Evolutionary conservation across 1,139 yeast species (phyloP).

Genomic region (Geotrichum histeridarum): DNA sequence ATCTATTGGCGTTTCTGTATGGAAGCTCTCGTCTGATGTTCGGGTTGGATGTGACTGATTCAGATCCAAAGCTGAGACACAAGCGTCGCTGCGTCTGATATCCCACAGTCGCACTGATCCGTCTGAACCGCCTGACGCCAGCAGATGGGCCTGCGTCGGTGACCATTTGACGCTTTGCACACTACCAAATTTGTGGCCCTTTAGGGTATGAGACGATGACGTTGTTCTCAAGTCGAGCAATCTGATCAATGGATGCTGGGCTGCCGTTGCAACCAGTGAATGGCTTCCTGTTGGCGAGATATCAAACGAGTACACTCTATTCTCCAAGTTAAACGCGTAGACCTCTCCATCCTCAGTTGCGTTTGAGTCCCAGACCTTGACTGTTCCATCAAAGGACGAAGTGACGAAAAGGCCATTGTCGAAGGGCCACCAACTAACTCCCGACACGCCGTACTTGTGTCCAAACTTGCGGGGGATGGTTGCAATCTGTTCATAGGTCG

Average conservation of each 20-base stretch:
- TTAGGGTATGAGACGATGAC: conserved; percentile 63
- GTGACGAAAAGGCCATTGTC: conserved; percentile 85
- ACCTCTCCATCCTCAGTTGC: conserved; percentile 49
- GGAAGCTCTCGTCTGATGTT: conserved; percentile 14
- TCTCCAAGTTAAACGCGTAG: conserved; percentile 53
- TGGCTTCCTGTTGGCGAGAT: conserved; percentile 41
- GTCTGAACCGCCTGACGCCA: conserved; percentile 74
- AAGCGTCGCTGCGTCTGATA: conserved; percentile 60
- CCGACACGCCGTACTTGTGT: conserved; percentile 71
- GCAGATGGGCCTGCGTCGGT: conserved; percentile 54
- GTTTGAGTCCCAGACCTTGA: conserved; percentile 80
- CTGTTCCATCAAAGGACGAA: conserved; percentile 71
- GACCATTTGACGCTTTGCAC: conserved; percentile 72
- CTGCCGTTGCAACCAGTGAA: conserved; percentile 62
- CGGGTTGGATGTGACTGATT: conserved; percentile 27
- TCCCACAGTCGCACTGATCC: conserved; percentile 65
- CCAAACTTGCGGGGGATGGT: conserved; percentile 49
- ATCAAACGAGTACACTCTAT: conserved; percentile 40
- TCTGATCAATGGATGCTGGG: conserved; percentile 65
- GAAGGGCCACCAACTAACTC: conserved; percentile 80
- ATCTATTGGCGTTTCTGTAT: conserved; percentile 27
- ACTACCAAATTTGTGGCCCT: conserved; percentile 55
- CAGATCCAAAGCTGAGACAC: conserved; percentile 58
- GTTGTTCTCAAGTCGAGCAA: conserved; percentile 68
- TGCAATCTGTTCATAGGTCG: conserved; percentile 7